A percentile compares a stretch with the other conserved stretches of the same genome.
Evolutionary conservation across 1,284 basidiomycete species (phyloP).

Genomic region (Porogramme epimiltina): DNA sequence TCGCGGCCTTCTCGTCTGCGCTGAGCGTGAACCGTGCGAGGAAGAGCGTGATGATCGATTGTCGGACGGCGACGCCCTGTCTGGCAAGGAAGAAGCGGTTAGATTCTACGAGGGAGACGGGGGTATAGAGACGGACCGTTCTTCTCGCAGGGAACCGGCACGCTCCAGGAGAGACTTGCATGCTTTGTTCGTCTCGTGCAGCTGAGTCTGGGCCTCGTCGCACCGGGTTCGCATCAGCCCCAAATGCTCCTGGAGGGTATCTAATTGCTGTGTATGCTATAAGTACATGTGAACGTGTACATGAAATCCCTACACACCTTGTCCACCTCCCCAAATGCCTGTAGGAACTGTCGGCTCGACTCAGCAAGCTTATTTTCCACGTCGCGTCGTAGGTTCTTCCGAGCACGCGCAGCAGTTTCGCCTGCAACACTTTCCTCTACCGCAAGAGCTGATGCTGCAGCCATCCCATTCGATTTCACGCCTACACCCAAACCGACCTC

Average conservation of each 20-base stretch:
- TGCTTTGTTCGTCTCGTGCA: constrained; percentile 75
- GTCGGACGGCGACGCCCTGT: constrained; percentile 67
- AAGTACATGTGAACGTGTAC: background rate
- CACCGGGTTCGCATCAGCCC: constrained; percentile 80
- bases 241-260: constrained; percentile 75
- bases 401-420: constrained; percentile 67
- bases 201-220: constrained; percentile 79
- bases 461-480: constrained; percentile 21
- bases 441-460: constrained; percentile 14
- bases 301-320: constrained; percentile 54
- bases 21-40: constrained; percentile 84
- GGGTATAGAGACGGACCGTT: constrained; percentile 56
- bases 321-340: constrained; percentile 85
- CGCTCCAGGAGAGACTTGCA: constrained; percentile 86
- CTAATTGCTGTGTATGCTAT: constrained; percentile 64
- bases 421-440: constrained; percentile 34
- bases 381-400: constrained; percentile 81
- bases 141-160: constrained; percentile 79
- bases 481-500: constrained; percentile 3
- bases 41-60: constrained; percentile 80
- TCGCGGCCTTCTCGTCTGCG: constrained; percentile 69
- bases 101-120: no score
- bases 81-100: constrained; percentile 34
- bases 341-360: constrained; percentile 80
- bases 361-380: constrained; percentile 81